Percentiles rank a stretch among this genome's conserved stretches.
These are phyloP conservation scores for Pestalotiopsis sp. DNA, from an alignment of 2,329 filamentous ascomycete species.

Conservation along the genomic window DNA sequence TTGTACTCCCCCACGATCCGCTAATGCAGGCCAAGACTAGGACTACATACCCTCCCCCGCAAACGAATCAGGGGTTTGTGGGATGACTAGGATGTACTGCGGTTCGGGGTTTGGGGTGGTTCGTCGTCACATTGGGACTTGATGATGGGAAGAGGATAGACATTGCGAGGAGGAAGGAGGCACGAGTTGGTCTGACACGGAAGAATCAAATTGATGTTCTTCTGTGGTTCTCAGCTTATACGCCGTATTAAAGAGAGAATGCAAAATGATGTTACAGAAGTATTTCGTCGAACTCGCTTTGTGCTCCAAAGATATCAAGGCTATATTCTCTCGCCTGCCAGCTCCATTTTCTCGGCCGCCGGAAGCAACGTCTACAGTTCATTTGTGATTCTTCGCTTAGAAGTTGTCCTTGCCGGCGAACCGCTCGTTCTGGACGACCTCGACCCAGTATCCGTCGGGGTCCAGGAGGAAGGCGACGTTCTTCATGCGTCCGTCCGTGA, in stretches of 20 bases:
- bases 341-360: too few relatives aligned
- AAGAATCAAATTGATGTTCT: too few relatives aligned
- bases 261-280: too few relatives aligned
- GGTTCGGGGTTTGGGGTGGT: not conserved
- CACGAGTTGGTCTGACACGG: not conserved
- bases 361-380: too few relatives aligned
- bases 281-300: too few relatives aligned
- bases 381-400: constrained; percentile 28
- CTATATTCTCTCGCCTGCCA: too few relatives aligned
- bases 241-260: too few relatives aligned
- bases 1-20: constrained; percentile 6
- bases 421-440: constrained; percentile 77
- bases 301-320: too few relatives aligned
- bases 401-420: constrained; percentile 57
- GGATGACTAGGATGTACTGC: not conserved
- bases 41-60: not conserved
- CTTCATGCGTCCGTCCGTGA: constrained; percentile 92
- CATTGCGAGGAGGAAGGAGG: not conserved
- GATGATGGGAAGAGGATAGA: not conserved
- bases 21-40: constrained; percentile 6
- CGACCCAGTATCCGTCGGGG: constrained; percentile 85
- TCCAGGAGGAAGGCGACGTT: constrained; percentile 91
- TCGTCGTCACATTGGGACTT: not conserved
- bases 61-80: not conserved
- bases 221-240: too few relatives aligned